A percentile compares a stretch with the other conserved stretches of the same genome.
These are phyloP conservation scores for Hordeum vulgare DNA, from an alignment of 176 grass and related monocot genomes.

Conservation along the genomic window MorexV3_pseudomolecules_assembly NC_058521.1:114575012-114575511, in stretches of 20 bases:
- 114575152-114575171: neutral
- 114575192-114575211: neutral
- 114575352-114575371: slow-evolving; percentile 1
- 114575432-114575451: neutral
- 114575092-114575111: neutral
- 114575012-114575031: neutral
- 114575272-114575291: neutral
- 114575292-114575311: slow-evolving; percentile 2
- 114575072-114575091: neutral
- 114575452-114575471: slow-evolving; percentile 16
- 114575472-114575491: slow-evolving; percentile 19
- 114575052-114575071: neutral
- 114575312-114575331: neutral
- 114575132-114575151: neutral
- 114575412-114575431: neutral
- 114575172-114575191: neutral
- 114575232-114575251: neutral
- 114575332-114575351: neutral
- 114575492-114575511: slow-evolving; percentile 17
- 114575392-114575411: slow-evolving; percentile 23
- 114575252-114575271: slow-evolving; percentile 4
- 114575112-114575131: neutral
- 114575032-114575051: neutral
- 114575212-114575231: neutral
- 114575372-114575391: neutral